Conservation (phyloP, 2,329 filamentous ascomycete species). For the Talaromyces amestolkiae region DNA sequence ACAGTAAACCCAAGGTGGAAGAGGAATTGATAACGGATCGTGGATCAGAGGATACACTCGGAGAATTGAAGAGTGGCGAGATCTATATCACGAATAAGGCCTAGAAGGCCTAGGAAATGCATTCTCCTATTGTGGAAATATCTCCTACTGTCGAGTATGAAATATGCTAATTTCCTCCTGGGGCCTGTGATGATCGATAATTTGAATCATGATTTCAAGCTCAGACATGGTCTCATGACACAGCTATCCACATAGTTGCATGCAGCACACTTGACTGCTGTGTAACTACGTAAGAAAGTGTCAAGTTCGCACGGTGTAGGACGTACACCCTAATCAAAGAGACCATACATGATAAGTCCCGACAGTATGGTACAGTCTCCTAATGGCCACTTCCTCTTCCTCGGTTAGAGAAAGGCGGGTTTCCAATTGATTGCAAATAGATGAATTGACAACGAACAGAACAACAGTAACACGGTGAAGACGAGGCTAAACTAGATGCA, state of each 20-base stretch:
- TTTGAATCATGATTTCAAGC: not conserved
- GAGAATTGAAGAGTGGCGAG: not conserved
- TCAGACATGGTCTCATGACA: not conserved
- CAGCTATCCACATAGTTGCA: not conserved
- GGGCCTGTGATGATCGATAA: not conserved
- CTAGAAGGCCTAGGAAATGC: too few relatives aligned
- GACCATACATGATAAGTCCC: not conserved
- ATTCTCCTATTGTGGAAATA: not conserved
- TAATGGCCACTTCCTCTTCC: not conserved
- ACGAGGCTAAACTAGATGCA: not conserved
- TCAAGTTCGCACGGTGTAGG: not conserved
- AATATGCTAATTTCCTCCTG: not conserved
- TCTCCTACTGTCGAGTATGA: not conserved
- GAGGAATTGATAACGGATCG: not conserved
- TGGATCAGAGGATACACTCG: not conserved
- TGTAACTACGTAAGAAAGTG: not conserved
- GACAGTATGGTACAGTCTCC: not conserved
- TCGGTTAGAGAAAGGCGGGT: not conserved
- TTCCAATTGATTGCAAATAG: not conserved
- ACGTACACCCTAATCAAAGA: not conserved
- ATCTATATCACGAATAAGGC: too few relatives aligned
- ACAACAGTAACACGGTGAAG: not conserved
- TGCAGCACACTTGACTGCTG: not conserved
- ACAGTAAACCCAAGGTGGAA: not conserved
- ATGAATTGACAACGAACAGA: not conserved